Percentiles rank a stretch among this genome's conserved stretches.
These are phyloP conservation scores for Metschnikowia matae DNA, from an alignment of 805 yeast species.

Conservation along the genomic window DNA sequence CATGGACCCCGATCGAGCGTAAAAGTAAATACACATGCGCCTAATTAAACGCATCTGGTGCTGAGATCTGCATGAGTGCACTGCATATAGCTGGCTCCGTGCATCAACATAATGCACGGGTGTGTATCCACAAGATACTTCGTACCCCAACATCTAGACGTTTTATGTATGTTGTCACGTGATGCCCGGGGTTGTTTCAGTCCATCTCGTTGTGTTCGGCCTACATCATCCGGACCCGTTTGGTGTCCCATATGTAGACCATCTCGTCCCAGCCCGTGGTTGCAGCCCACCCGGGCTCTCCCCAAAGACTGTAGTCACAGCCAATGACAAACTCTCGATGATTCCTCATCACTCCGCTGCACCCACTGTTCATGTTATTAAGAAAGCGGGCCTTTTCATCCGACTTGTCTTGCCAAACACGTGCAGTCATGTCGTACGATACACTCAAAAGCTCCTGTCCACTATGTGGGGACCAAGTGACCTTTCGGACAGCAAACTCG, in stretches of 20 bases:
- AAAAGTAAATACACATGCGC: constrained; percentile 4
- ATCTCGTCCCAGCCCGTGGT: constrained; percentile 97
- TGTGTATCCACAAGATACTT: background rate
- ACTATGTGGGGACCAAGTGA: constrained; percentile 87
- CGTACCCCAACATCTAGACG: background rate
- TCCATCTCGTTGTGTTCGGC: background rate
- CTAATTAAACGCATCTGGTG: constrained; percentile 1
- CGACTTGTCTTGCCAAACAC: constrained; percentile 78
- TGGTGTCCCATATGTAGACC: constrained; percentile 83
- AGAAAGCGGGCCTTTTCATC: constrained; percentile 51
- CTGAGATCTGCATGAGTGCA: background rate
- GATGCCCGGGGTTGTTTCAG: background rate
- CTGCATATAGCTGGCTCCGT: background rate
- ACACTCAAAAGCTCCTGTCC: constrained; percentile 66
- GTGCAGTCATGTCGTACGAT: constrained; percentile 89
- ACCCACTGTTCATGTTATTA: constrained; percentile 42
- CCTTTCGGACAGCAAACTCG: constrained; percentile 79
- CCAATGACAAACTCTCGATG: constrained; percentile 92
- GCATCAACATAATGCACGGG: background rate
- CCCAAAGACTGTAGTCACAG: constrained; percentile 96
- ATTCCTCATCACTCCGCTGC: constrained; percentile 53
- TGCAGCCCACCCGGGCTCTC: constrained; percentile 92
- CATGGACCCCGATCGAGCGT: constrained; percentile 5
- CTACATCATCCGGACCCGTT: constrained; percentile 23
- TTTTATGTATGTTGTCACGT: background rate